These are phyloP conservation scores for Pochonia chlamydosporia DNA, from an alignment of 2,329 filamentous ascomycete genomes.

Conservation along the genomic window DNA sequence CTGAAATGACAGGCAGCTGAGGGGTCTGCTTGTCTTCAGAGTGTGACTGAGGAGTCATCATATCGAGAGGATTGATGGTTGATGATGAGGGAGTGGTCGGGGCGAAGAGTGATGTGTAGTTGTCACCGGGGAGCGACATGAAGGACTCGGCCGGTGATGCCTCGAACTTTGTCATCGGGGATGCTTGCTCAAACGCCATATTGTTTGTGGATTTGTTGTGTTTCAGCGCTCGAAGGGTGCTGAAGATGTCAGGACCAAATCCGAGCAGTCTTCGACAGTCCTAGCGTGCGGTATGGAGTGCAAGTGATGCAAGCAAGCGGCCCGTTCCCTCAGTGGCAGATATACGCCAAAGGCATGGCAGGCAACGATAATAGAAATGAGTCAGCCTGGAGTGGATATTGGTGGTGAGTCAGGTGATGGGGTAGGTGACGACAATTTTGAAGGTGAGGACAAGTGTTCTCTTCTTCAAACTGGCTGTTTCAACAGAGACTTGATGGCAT, in stretches of 20 bases:
- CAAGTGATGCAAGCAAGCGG: slow-evolving; percentile 6
- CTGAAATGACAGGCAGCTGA: slow-evolving; percentile 17
- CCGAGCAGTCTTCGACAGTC: background rate
- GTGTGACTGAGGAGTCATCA: slow-evolving; percentile 42
- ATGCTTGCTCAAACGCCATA: slow-evolving; percentile 35
- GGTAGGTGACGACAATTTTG: slow-evolving; percentile 9
- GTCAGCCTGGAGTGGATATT: slow-evolving; percentile 13
- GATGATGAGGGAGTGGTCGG: slow-evolving; percentile 23
- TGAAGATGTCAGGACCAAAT: too few species aligned
- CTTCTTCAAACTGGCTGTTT: background rate
- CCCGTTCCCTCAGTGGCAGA: slow-evolving; percentile 12
- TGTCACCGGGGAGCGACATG: slow-evolving; percentile 43
- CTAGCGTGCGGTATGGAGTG: background rate
- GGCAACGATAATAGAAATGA: slow-evolving; percentile 15
- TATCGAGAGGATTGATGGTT: slow-evolving; percentile 40
- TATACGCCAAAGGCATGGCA: slow-evolving; percentile 16
- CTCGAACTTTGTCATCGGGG: slow-evolving; percentile 46
- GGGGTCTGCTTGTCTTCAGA: slow-evolving; percentile 24
- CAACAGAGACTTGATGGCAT: background rate
- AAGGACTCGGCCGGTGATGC: slow-evolving; percentile 49
- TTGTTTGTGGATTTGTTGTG: slow-evolving; percentile 6
- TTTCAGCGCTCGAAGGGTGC: background rate
- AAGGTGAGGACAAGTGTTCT: slow-evolving; percentile 10
- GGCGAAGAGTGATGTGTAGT: slow-evolving; percentile 43
- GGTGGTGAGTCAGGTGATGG: slow-evolving; percentile 16